These are phyloP conservation scores for Leccinum longicurvipes DNA, from an alignment of 768 basidiomycete genomes.

Conservation along the genomic window DNA sequence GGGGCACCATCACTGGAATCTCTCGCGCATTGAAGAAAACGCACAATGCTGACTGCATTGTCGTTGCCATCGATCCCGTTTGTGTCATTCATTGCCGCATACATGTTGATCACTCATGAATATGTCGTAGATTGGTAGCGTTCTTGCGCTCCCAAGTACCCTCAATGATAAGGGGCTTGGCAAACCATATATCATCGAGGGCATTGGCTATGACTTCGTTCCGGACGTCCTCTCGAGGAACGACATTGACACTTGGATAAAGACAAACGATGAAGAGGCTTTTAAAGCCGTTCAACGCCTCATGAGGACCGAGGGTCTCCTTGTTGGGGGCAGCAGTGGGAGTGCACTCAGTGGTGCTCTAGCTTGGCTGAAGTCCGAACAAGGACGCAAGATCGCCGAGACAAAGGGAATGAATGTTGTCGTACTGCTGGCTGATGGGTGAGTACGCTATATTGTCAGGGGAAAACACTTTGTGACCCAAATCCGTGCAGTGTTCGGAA, in stretches of 20 bases:
- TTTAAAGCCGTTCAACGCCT: slow-evolving; percentile 71
- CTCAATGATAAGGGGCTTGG: slow-evolving; percentile 53
- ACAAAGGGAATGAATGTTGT: slow-evolving; percentile 84
- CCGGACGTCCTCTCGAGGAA: slow-evolving; percentile 78
- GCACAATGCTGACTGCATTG: slow-evolving; percentile 67
- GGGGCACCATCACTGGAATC: slow-evolving; percentile 91
- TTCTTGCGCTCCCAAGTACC: slow-evolving; percentile 69
- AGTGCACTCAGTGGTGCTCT: slow-evolving; percentile 78
- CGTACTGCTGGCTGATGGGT: slow-evolving; percentile 88
- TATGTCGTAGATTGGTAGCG: slow-evolving; percentile 70
- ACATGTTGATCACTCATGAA: slow-evolving; percentile 2
- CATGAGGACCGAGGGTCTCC: slow-evolving; percentile 82
- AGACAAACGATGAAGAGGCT: slow-evolving; percentile 77
- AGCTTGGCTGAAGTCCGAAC: slow-evolving; percentile 68
- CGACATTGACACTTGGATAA: slow-evolving; percentile 78
- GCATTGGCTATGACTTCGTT: slow-evolving; percentile 95
- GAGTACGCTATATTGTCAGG: slow-evolving; percentile 22
- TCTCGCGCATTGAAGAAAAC: slow-evolving; percentile 75
- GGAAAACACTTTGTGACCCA: not conserved
- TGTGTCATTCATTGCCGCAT: slow-evolving; percentile 22
- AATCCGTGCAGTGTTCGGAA: slow-evolving; percentile 66
- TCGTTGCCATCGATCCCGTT: slow-evolving; percentile 92
- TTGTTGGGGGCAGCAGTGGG: slow-evolving; percentile 93
- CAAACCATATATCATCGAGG: slow-evolving; percentile 75
- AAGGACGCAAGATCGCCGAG: slow-evolving; percentile 60